Conservation (phyloP, 2,329 filamentous ascomycete species). For the Spiromastix sp. region DNA sequence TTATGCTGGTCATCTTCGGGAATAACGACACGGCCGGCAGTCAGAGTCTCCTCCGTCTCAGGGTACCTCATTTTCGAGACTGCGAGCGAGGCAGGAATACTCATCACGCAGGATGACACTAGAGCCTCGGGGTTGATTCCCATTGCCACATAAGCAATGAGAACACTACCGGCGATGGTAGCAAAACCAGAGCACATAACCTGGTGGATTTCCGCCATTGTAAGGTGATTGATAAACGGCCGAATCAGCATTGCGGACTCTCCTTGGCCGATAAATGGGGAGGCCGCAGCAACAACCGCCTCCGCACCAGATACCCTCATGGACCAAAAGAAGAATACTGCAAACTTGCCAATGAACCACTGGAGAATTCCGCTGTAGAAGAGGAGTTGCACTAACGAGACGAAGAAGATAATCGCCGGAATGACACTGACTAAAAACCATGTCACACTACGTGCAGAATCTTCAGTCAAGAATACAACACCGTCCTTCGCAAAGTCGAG, state of each 20-base stretch:
- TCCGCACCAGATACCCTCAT: slow-evolving; percentile 82
- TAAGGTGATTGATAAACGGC: slow-evolving; percentile 77
- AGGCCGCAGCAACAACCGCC: slow-evolving; percentile 86
- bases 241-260: slow-evolving; percentile 89
- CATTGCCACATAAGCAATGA: slow-evolving; percentile 76
- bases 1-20: slow-evolving; percentile 61
- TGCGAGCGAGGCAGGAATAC: slow-evolving; percentile 80
- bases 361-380: slow-evolving; percentile 74
- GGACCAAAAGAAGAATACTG: slow-evolving; percentile 82
- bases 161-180: slow-evolving; percentile 78
- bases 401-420: slow-evolving; percentile 95
- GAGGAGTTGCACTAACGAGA: slow-evolving; percentile 77
- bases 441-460: slow-evolving; percentile 27
- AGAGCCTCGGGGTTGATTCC: slow-evolving; percentile 77
- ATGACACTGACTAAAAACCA: slow-evolving; percentile 73
- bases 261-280: slow-evolving; percentile 88
- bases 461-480: slow-evolving; percentile 58
- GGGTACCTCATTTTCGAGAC: slow-evolving; percentile 85
- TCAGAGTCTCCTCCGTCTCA: slow-evolving; percentile 77
- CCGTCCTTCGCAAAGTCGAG: slow-evolving; percentile 68
- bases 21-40: slow-evolving; percentile 68
- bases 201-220: slow-evolving; percentile 79
- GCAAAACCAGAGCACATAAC: slow-evolving; percentile 89
- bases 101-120: slow-evolving; percentile 91
- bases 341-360: slow-evolving; percentile 83